A percentile compares a stretch with the other conserved stretches of the same genome.
phyloP scores from a whole-genome alignment of 164 flowering plant species.

The Stephania cephalantha region DNA sequence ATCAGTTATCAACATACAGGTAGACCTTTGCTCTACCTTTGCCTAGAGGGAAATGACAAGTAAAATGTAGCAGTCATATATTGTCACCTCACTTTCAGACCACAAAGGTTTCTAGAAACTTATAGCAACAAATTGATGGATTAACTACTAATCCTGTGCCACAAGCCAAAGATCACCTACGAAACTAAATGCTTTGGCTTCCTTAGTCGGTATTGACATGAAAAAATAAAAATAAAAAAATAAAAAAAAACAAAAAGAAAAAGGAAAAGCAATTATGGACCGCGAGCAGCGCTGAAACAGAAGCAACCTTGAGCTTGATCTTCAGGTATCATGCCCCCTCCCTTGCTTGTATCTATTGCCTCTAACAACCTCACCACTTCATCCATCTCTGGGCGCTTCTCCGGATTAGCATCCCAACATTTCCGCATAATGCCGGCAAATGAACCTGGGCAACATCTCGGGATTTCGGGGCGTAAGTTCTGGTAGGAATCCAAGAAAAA shows the following conservation, averaged over 20 bases:
- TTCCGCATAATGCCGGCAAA: slow-evolving; percentile 61
- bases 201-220: background rate
- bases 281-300: slow-evolving; percentile 49
- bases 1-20: background rate
- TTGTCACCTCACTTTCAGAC: background rate
- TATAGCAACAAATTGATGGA: background rate
- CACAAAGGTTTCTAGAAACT: background rate
- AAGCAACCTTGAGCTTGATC: slow-evolving; percentile 55
- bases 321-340: slow-evolving; percentile 95
- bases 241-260: background rate
- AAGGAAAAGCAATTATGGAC: slow-evolving; percentile 37
- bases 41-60: background rate
- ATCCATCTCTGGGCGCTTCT: slow-evolving; percentile 77
- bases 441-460: slow-evolving; percentile 83
- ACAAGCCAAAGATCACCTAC: background rate
- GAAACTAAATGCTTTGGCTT: background rate
- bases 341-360: slow-evolving; percentile 79
- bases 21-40: background rate
- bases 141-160: background rate
- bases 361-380: slow-evolving; percentile 80
- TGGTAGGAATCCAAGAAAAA: slow-evolving; percentile 3
- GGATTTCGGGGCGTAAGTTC: slow-evolving; percentile 66
- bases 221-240: no score
- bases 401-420: slow-evolving; percentile 82
- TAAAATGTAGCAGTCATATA: background rate